Base-by-base conservation (phyloP, 1,284 basidiomycete genomes). In the Apiotrichum laibachii region DNA sequence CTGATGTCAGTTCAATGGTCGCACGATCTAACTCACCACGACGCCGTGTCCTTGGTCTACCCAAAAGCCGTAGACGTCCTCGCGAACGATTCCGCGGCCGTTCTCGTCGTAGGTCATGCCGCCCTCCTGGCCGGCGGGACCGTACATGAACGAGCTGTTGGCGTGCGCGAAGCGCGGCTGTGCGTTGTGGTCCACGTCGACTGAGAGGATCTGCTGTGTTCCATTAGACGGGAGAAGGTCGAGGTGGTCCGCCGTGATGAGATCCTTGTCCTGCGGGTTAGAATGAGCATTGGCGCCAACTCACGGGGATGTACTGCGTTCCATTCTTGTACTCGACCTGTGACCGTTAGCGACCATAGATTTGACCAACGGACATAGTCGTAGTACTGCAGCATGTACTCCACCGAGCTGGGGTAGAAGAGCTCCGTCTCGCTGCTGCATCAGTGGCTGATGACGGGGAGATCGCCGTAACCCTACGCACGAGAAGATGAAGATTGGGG, bases 371-470 rank as follows among this genome's bases (percentile, higher is more conserved):
- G 26, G 26, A 54, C 52, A 57, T 61, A 69, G 44, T 53, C 61
- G 51, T 71, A 77, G 49, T 71, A 69, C 8, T 70, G 60, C n/a
- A 77, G 50, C 75, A 77, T 76, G 58, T 71, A 77, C 33, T 73
- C 66, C 35, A 77, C 67, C 12, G 72, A 71, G 50, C 68, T 70
- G 9, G 75, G 75, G 50, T 66, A 77, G 62, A 66, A 77, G 16
- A 59, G 60, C 51, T 77, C 75, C 5, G 64, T 57, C 16, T 52
- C 60, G 11, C 73, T 73, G 53, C 11, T 7, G 3, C 13, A 52
- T 55, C 39, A 58, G 54, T 16, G n/a, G 6, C 26, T 31, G 26
- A 31, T 31, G 21, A 11, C 7, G 4, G 37, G n/a, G 18, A n/a
- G 22, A n/a, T 34, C 37, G 13, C 6, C 11, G 11, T 3, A 31